Evolutionary conservation across 805 yeast genomes (phyloP).

Genomic region (Myxozyma monticola): DNA sequence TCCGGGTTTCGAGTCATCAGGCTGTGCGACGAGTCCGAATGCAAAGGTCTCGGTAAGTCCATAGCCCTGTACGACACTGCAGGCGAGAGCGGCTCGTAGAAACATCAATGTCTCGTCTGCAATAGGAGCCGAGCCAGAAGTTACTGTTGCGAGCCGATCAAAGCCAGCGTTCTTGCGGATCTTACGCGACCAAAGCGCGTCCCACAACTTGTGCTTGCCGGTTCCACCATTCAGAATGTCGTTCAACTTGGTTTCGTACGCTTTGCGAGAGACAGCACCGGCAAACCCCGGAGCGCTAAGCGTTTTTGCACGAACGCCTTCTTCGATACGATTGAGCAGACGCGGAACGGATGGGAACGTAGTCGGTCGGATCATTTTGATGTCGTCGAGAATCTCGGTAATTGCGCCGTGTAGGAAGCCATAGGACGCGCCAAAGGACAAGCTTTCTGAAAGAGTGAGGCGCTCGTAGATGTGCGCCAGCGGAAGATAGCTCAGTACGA

Average conservation of each 20-base stretch:
- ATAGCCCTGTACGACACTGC: constrained; percentile 62
- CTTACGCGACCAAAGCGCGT: constrained; percentile 46
- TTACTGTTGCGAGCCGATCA: constrained; percentile 43
- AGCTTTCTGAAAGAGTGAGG: constrained; percentile 44
- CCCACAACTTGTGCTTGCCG: constrained; percentile 43
- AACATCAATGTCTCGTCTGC: constrained; percentile 60
- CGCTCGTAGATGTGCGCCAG: constrained; percentile 62
- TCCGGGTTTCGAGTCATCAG: constrained; percentile 51
- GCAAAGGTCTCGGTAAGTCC: constrained; percentile 35
- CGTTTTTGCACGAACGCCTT: constrained; percentile 54
- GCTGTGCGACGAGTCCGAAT: constrained; percentile 36
- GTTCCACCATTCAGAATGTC: constrained; percentile 42
- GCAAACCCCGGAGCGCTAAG: constrained; percentile 48
- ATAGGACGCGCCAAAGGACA: constrained; percentile 50
- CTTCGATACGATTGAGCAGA: constrained; percentile 60
- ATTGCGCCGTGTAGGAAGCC: constrained; percentile 59
- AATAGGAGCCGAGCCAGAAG: constrained; percentile 71
- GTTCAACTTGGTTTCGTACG: constrained; percentile 45
- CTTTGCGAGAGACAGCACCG: constrained; percentile 45
- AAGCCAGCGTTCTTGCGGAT: constrained; percentile 51
- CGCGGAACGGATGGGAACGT: constrained; percentile 62
- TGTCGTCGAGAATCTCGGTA: constrained; percentile 58
- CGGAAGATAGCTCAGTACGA: constrained; percentile 49
- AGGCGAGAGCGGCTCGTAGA: constrained; percentile 59
- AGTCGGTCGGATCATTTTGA: constrained; percentile 55